These are phyloP conservation scores for Fusarium neocosmosporiellum DNA, from an alignment of 2,329 filamentous ascomycete species.

Conservation along the genomic window DNA sequence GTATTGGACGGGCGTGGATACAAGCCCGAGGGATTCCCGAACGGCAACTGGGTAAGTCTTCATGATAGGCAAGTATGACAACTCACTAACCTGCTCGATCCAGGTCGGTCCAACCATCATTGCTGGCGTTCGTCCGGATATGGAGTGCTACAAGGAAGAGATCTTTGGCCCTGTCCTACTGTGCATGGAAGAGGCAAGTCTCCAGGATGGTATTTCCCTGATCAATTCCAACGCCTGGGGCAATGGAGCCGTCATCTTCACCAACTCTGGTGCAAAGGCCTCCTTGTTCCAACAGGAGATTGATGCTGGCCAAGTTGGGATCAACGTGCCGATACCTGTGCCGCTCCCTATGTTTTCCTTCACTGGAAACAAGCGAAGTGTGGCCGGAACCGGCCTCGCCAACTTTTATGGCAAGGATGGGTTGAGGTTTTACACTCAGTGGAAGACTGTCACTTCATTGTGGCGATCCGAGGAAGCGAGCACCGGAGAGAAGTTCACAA, in stretches of 20 bases:
- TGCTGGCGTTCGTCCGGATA: constrained; percentile 76
- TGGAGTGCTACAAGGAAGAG: constrained; percentile 83
- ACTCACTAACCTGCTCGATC: neutral
- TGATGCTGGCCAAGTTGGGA: constrained; percentile 82
- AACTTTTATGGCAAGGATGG: constrained; percentile 5
- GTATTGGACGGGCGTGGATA: constrained; percentile 80
- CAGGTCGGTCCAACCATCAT: constrained; percentile 79
- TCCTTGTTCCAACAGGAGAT: constrained; percentile 79
- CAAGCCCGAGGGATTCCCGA: constrained; percentile 75
- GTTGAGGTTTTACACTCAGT: neutral
- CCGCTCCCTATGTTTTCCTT: constrained; percentile 73
- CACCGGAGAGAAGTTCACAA: neutral
- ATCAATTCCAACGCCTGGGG: constrained; percentile 86
- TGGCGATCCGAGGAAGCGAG: neutral
- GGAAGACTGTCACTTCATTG: constrained; percentile 2
- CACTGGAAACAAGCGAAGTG: constrained; percentile 65
- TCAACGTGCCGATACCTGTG: constrained; percentile 79
- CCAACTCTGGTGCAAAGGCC: constrained; percentile 76
- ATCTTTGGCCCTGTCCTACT: constrained; percentile 85
- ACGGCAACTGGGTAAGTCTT: constrained; percentile 66
- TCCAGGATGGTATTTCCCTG: constrained; percentile 79
- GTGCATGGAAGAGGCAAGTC: constrained; percentile 76
- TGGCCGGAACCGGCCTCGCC: neutral
- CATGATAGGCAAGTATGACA: rapidly evolving
- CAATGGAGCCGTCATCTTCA: constrained; percentile 84